phyloP scores from a whole-genome alignment of 257 asterid species.

The Gentiana straminea region DNA sequence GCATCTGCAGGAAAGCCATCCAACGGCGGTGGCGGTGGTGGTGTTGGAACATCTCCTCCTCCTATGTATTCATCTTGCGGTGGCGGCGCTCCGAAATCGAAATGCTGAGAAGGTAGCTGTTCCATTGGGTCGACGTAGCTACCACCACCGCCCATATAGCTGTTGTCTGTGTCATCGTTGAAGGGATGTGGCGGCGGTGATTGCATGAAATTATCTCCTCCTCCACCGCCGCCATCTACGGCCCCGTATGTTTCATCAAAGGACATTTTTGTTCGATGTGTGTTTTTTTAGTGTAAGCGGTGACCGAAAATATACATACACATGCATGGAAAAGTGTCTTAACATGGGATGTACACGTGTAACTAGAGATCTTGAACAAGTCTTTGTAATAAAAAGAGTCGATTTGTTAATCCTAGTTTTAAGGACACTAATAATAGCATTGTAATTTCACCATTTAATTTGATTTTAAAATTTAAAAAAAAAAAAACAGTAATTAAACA shows the following conservation, averaged over 20 bases:
- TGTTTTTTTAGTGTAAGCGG: slow-evolving; percentile 1
- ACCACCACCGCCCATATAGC: slow-evolving; percentile 1
- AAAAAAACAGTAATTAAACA: too few species aligned
- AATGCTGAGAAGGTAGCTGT: slow-evolving; percentile 17
- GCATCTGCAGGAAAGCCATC: slow-evolving; percentile 22
- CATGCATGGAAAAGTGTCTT: not conserved
- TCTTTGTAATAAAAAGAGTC: not conserved
- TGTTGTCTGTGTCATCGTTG: slow-evolving; percentile 16
- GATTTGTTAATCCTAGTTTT: too few species aligned
- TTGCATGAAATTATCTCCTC: slow-evolving; percentile 20
- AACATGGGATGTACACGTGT: slow-evolving; percentile 8
- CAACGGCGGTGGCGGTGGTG: slow-evolving; percentile 8
- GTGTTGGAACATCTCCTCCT: slow-evolving; percentile 30
- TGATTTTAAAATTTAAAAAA: not conserved
- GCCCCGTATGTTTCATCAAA: slow-evolving; percentile 34
- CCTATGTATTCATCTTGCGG: slow-evolving; percentile 13
- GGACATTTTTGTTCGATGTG: slow-evolving; percentile 25
- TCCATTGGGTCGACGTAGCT: slow-evolving; percentile 21
- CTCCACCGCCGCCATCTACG: slow-evolving; percentile 22
- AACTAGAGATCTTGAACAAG: not conserved
- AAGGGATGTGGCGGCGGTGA: slow-evolving; percentile 20
- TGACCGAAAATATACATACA: slow-evolving; percentile 1
- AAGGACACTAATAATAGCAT: not conserved
- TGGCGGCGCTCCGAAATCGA: slow-evolving; percentile 9
- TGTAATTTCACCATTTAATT: too few species aligned